These are phyloP conservation scores for Striga asiatica DNA, from an alignment of 257 asterid species.

Conservation along the genomic window DNA sequence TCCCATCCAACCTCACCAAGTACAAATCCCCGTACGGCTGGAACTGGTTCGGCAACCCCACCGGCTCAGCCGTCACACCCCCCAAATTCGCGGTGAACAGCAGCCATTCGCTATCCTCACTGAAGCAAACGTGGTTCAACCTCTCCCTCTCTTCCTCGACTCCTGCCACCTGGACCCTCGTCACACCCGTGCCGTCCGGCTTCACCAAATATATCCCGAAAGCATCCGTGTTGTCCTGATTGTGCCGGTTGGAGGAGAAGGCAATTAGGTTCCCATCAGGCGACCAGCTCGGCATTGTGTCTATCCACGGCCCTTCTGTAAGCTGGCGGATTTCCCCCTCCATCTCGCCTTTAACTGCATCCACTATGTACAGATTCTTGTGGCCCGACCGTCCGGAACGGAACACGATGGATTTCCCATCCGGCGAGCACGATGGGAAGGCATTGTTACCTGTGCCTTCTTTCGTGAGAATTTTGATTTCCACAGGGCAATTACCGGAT, in stretches of 20 bases:
- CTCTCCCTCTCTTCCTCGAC: constrained; percentile 47
- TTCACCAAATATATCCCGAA: constrained; percentile 48
- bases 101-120: constrained; percentile 67
- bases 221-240: constrained; percentile 24
- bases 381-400: constrained; percentile 77
- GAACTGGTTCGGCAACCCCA: constrained; percentile 65
- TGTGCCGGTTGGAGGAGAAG: constrained; percentile 72
- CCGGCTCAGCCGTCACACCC: constrained; percentile 67
- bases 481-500: constrained; percentile 23
- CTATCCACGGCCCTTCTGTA: constrained; percentile 75
- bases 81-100: constrained; percentile 58
- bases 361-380: constrained; percentile 58
- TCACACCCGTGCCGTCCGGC: constrained; percentile 47
- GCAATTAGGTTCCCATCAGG: constrained; percentile 69
- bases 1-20: constrained; percentile 62
- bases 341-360: constrained; percentile 52
- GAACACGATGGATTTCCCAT: constrained; percentile 57
- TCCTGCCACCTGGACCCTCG: constrained; percentile 39
- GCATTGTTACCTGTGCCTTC: constrained; percentile 73
- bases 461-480: constrained; percentile 47
- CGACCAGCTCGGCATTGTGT: constrained; percentile 93
- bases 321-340: constrained; percentile 40
- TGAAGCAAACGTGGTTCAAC: constrained; percentile 75
- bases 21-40: constrained; percentile 83
- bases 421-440: constrained; percentile 75